phyloP scores from a whole-genome alignment of 441 rosid genomes.

The Erodium texanum region DNA sequence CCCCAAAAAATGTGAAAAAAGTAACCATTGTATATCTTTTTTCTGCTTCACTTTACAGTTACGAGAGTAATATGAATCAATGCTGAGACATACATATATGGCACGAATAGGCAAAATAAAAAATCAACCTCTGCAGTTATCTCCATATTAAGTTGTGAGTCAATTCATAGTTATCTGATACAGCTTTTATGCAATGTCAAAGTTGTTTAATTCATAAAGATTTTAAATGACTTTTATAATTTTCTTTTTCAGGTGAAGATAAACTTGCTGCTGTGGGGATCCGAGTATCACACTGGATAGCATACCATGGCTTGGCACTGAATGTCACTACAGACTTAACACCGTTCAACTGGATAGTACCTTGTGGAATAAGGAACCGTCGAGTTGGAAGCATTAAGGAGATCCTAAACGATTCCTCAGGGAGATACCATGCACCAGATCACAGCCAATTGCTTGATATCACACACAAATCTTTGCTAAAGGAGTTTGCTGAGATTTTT shows the following conservation, averaged over 20 bases:
- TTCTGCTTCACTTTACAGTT: too few species aligned
- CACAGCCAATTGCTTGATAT: constrained; percentile 39
- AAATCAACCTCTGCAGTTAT: neutral
- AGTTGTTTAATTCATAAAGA: too few species aligned
- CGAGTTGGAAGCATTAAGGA: constrained; percentile 60
- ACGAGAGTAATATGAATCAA: too few species aligned
- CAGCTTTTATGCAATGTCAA: too few species aligned
- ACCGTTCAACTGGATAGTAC: constrained; percentile 67
- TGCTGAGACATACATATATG: too few species aligned
- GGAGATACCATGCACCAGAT: constrained; percentile 2
- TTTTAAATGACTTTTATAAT: neutral
- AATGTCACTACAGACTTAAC: constrained; percentile 68
- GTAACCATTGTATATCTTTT: too few species aligned
- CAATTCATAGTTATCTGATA: neutral
- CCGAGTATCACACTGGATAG: constrained; percentile 65
- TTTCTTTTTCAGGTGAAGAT: constrained; percentile 37
- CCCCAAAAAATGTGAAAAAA: too few species aligned
- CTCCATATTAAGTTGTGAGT: neutral
- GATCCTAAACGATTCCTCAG: constrained; percentile 21
- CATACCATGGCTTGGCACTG: constrained; percentile 75
- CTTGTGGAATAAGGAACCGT: constrained; percentile 65
- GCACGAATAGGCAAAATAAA: neutral
- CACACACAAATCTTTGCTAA: constrained; percentile 40
- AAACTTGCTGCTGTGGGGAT: constrained; percentile 79
- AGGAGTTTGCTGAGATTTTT: constrained; percentile 62